Conservation (phyloP, 306 rosid species). For the Citrullus colocynthis region DNA sequence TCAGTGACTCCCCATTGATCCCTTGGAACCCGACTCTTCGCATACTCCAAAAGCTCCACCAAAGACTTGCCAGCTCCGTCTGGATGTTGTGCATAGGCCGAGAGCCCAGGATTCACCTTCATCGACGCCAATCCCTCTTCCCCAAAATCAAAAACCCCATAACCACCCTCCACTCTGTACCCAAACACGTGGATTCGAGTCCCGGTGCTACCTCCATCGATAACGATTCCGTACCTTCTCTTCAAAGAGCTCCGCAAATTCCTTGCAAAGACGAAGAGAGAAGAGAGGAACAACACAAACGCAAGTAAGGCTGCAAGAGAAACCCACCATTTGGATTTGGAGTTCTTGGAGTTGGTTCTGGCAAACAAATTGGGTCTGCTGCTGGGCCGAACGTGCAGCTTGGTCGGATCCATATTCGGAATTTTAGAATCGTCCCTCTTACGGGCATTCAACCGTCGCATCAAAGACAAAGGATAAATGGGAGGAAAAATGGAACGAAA, state of each 20-base stretch:
- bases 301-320: conserved; percentile 19
- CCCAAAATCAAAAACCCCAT: conserved; percentile 38
- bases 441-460: conserved; percentile 78
- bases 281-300: conserved; percentile 23
- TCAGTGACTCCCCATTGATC: conserved; percentile 59
- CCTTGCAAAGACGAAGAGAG: conserved; percentile 3
- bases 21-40: conserved; percentile 46
- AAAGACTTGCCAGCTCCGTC: conserved; percentile 46
- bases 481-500: neutral
- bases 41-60: conserved; percentile 55
- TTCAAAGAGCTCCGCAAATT: neutral
- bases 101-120: conserved; percentile 74
- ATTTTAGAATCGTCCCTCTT: conserved; percentile 22
- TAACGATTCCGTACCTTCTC: conserved; percentile 39
- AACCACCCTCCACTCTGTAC: conserved; percentile 15
- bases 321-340: conserved; percentile 14
- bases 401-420: conserved; percentile 51
- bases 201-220: conserved; percentile 95
- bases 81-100: conserved; percentile 47
- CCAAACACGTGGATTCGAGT: conserved; percentile 63
- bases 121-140: conserved; percentile 37
- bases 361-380: conserved; percentile 53
- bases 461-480: conserved; percentile 20
- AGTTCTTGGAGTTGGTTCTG: conserved; percentile 26
- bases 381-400: conserved; percentile 47